Evolutionary conservation across 1,284 basidiomycete species (phyloP).

Genomic region (Heterobasidion parviporum): DNA sequence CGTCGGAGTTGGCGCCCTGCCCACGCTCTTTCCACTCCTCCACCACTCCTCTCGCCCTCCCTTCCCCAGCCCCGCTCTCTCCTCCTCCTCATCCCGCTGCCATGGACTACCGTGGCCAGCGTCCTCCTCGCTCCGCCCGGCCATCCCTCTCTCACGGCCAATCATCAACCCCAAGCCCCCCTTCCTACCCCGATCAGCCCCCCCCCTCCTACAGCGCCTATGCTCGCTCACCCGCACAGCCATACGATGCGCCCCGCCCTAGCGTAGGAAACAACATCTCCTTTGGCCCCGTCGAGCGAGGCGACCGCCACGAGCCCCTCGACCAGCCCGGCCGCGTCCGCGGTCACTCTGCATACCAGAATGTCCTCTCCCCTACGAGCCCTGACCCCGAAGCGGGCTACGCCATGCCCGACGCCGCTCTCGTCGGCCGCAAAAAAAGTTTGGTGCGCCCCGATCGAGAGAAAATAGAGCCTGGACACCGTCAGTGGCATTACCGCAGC

Average conservation of each 20-base stretch:
- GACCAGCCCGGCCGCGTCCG: constrained; percentile 41
- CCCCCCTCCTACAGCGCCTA: constrained; percentile 17
- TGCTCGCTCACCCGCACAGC: constrained; percentile 12
- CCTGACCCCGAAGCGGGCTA: constrained; percentile 37
- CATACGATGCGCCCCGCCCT: constrained; percentile 24
- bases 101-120: constrained; percentile 28
- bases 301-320: constrained; percentile 49
- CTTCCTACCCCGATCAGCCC: constrained; percentile 23
- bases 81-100: background rate
- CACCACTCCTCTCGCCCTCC: background rate
- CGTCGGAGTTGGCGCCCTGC: background rate
- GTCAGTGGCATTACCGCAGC: constrained; percentile 92
- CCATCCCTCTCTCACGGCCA: constrained; percentile 21
- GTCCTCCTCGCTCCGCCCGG: constrained; percentile 30
- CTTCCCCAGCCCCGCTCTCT: background rate
- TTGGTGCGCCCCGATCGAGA: constrained; percentile 92
- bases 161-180: constrained; percentile 12
- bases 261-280: constrained; percentile 39
- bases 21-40: background rate
- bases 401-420: constrained; percentile 24
- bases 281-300: constrained; percentile 59
- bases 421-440: constrained; percentile 79
- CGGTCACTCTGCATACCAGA: constrained; percentile 48
- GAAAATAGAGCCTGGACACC: constrained; percentile 92
- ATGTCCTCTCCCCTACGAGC: constrained; percentile 30